Percentiles rank a stretch among this genome's conserved stretches.
Evolutionary conservation across 2,329 filamentous ascomycete genomes (phyloP).

Genomic region (Phoma herbarum): DNA sequence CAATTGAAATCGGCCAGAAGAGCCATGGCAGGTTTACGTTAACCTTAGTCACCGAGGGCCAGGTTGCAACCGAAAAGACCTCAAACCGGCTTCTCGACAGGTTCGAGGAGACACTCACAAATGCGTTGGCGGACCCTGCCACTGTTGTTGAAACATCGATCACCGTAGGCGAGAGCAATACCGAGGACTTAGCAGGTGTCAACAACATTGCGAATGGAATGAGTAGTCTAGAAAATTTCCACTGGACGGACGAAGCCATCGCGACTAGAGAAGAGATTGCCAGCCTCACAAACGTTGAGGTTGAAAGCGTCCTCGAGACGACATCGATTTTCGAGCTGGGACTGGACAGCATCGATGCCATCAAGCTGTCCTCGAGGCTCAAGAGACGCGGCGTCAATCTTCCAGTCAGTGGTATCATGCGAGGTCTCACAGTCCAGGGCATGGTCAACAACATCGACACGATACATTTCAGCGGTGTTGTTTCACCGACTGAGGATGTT

Average conservation of each 20-base stretch:
- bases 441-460: constrained; percentile 58
- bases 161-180: background rate
- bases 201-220: background rate
- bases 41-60: constrained; percentile 67
- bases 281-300: constrained; percentile 27
- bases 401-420: constrained; percentile 80
- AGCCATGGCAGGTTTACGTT: constrained; percentile 60
- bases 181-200: background rate
- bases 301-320: constrained; percentile 58
- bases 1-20: constrained; percentile 74
- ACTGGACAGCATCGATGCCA: constrained; percentile 90
- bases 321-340: constrained; percentile 82
- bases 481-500: constrained; percentile 13
- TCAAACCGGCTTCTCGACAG: constrained; percentile 54
- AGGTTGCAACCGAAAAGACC: constrained; percentile 49
- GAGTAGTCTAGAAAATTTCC: constrained; percentile 51
- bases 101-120: constrained; percentile 54
- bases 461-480: background rate
- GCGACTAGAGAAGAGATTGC: constrained; percentile 69
- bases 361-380: constrained; percentile 80
- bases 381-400: constrained; percentile 68
- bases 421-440: constrained; percentile 70
- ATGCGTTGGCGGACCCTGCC: constrained; percentile 48
- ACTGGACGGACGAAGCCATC: constrained; percentile 66
- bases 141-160: constrained; percentile 29